A percentile compares a stretch with the other conserved stretches of the same genome.
These are phyloP conservation scores for Candida pseudocylindracea DNA, from an alignment of 1,139 yeast genomes.

Conservation along the genomic window DNA sequence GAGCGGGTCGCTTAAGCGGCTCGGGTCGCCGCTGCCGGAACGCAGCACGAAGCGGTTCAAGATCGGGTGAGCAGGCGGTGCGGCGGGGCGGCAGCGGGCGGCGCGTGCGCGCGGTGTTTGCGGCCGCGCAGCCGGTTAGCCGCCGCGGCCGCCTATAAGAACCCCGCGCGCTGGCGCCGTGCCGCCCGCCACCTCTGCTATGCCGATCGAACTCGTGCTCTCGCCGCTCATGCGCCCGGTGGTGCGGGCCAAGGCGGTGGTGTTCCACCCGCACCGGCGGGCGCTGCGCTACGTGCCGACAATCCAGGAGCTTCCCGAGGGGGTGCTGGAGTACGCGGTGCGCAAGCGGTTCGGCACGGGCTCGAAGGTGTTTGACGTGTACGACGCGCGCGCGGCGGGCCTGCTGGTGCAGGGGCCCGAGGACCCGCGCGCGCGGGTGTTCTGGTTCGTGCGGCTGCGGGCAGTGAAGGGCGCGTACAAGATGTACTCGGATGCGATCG, in stretches of 20 bases:
- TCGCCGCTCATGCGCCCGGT: conserved; percentile 39
- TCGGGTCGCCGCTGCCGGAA: too few relatives aligned
- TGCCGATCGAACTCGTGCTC: conserved; percentile 37
- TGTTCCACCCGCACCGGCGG: conserved; percentile 35
- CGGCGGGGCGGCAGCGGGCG: too few relatives aligned
- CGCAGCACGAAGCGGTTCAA: too few relatives aligned
- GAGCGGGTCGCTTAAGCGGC: too few relatives aligned
- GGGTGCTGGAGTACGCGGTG: conserved; percentile 18
- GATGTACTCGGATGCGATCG: conserved; percentile 20
- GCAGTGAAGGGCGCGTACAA: conserved; percentile 45
- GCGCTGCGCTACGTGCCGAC: conserved; percentile 33
- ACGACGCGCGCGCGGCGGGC: conserved; percentile 16
- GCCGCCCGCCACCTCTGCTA: conserved; percentile 4
- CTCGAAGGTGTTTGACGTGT: conserved; percentile 30
- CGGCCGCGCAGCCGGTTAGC: too few relatives aligned
- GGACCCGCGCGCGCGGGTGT: conserved; percentile 17
- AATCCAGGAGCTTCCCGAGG: conserved; percentile 18
- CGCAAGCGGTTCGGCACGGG: conserved; percentile 36
- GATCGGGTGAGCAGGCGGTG: too few relatives aligned
- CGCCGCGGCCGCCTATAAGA: too few relatives aligned
- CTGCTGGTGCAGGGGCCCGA: conserved; percentile 13
- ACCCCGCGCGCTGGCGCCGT: too few relatives aligned
- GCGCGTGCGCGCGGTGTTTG: too few relatives aligned
- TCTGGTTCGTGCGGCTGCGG: conserved; percentile 32
- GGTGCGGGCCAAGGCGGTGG: conserved; percentile 26